phyloP scores from a whole-genome alignment of 345 rosid genomes.

The Eucalyptus virginea region DNA sequence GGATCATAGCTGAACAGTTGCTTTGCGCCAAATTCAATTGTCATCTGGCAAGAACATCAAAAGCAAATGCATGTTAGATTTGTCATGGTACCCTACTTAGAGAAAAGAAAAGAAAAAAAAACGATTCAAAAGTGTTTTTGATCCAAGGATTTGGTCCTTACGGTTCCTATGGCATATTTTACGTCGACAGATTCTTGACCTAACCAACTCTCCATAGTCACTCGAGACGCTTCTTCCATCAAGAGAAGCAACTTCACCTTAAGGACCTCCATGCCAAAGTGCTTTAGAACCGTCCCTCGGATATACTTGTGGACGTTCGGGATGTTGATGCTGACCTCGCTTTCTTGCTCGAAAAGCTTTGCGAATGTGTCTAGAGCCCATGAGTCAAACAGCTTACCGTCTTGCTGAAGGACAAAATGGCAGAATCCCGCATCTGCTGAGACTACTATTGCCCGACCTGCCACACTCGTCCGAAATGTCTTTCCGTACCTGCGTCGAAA shows the following conservation, averaged over 20 bases:
- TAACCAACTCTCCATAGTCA: neutral
- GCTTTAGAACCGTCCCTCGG: neutral
- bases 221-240: neutral
- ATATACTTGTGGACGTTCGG: neutral
- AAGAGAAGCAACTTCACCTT: neutral
- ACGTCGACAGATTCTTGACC: neutral
- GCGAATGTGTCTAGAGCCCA: slow-evolving; percentile 4
- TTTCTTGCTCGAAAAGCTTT: neutral
- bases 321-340: neutral
- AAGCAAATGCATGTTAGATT: neutral
- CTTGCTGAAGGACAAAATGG: neutral
- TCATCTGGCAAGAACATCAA: neutral
- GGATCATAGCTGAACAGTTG: slow-evolving; percentile 3
- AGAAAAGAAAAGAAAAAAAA: neutral
- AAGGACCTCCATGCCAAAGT: slow-evolving; percentile 6
- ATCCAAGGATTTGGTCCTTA: neutral
- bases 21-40: slow-evolving; percentile 1
- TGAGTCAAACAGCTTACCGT: neutral
- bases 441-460: neutral
- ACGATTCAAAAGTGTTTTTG: neutral
- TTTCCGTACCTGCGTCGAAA: neutral
- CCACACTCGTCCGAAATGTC: slow-evolving; percentile 2
- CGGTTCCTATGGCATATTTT: neutral
- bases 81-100: neutral
- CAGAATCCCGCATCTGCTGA: slow-evolving; percentile 3